Conservation (phyloP, 129 eudicot species). For the Gnaphalium uliginosum region DNA sequence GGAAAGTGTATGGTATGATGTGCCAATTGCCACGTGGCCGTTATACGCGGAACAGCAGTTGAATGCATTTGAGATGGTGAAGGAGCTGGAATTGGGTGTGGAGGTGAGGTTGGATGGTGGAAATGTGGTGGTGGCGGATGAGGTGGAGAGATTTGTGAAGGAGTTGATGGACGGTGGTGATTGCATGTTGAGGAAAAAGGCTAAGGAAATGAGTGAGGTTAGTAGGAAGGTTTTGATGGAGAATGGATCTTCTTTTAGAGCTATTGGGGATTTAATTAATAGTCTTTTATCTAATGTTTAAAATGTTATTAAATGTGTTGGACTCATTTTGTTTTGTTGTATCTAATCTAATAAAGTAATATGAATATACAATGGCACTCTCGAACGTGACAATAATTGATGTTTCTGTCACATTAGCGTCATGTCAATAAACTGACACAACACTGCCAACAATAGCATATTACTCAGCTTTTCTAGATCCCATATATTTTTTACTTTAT, state of each 20-base stretch:
- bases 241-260: not conserved
- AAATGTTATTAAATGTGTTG: not conserved
- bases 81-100: conserved; percentile 9
- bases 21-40: conserved; percentile 21
- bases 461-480: too few relatives aligned
- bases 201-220: not conserved
- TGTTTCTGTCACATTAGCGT: too few relatives aligned
- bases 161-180: conserved; percentile 1
- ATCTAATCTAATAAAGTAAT: too few relatives aligned
- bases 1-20: conserved; percentile 8
- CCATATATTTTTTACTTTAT: too few relatives aligned
- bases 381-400: too few relatives aligned
- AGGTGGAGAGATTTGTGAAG: not conserved
- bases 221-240: not conserved
- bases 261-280: not conserved
- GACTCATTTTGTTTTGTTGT: too few relatives aligned
- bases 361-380: too few relatives aligned
- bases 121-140: not conserved
- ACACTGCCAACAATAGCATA: too few relatives aligned
- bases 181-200: not conserved
- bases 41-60: conserved; percentile 4
- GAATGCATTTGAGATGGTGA: not conserved
- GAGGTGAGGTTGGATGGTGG: conserved; percentile 3
- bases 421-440: too few relatives aligned
- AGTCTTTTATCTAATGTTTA: not conserved